Conservation (phyloP, 2,329 filamentous ascomycete species). For the Ilyonectria robusta region DNA sequence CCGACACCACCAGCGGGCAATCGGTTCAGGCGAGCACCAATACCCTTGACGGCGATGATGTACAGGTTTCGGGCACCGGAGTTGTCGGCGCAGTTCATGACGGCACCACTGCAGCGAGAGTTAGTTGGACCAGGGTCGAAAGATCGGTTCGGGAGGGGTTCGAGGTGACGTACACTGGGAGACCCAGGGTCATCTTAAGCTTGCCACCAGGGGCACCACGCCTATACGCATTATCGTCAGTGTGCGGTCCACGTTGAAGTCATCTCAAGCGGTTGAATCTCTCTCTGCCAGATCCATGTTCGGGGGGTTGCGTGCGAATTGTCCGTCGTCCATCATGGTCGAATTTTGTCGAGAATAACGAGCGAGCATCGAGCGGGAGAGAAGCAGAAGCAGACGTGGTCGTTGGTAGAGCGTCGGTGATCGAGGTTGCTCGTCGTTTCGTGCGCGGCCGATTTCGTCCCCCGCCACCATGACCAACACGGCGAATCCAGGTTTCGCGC, state of each 20-base stretch:
- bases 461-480: conserved; percentile 24
- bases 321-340: conserved; percentile 6
- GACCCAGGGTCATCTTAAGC: conserved; percentile 99
- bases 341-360: not conserved
- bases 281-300: conserved; percentile 39
- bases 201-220: conserved; percentile 99
- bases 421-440: conserved; percentile 20
- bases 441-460: conserved; percentile 31
- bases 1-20: conserved; percentile 97
- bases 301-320: conserved; percentile 6
- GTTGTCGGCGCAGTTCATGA: conserved; percentile 99
- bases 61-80: conserved; percentile 98
- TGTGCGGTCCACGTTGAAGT: conserved; percentile 28
- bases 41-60: conserved; percentile 99
- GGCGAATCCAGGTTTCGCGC: conserved; percentile 14
- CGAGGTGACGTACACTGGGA: conserved; percentile 86
- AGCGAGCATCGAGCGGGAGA: not conserved
- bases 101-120: conserved; percentile 81
- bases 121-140: conserved; percentile 37
- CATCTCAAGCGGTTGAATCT: conserved; percentile 22
- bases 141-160: conserved; percentile 22
- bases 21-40: conserved; percentile 97
- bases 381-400: not conserved
- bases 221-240: conserved; percentile 61
- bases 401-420: conserved; percentile 7